These are phyloP conservation scores for Leccinum rimulosum DNA, from an alignment of 768 basidiomycete species.

Conservation along the genomic window DNA sequence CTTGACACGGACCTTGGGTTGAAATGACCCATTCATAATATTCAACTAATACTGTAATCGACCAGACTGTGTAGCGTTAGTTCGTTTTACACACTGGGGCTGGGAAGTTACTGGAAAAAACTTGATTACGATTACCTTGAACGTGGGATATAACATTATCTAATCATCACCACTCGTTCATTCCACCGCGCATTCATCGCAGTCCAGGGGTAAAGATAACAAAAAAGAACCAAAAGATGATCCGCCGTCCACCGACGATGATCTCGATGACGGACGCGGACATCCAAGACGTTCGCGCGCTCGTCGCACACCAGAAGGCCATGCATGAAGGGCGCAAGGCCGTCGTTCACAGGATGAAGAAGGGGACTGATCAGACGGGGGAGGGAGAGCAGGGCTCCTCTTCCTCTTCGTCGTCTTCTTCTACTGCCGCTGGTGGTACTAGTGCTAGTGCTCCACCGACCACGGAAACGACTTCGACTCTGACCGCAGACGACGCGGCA, in stretches of 20 bases:
- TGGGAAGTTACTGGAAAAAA: too few relatives aligned
- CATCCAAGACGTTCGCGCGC: conserved; percentile 73
- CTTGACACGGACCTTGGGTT: background rate
- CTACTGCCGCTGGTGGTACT: too few relatives aligned
- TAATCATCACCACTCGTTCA: background rate
- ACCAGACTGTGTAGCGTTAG: background rate
- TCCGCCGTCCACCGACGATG: conserved; percentile 72
- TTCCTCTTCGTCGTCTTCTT: too few relatives aligned
- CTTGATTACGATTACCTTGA: too few relatives aligned
- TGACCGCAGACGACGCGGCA: background rate
- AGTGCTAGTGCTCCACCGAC: background rate
- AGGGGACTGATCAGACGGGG: conserved; percentile 37
- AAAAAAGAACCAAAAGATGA: conserved; percentile 44
- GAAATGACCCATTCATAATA: background rate
- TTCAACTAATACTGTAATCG: background rate
- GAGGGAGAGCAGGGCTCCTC: background rate
- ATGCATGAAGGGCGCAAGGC: conserved; percentile 39
- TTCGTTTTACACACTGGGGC: background rate
- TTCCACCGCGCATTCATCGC: too few relatives aligned
- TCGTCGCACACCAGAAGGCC: conserved; percentile 49
- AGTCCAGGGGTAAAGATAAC: too few relatives aligned
- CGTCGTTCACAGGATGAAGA: conserved; percentile 42
- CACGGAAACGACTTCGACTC: background rate
- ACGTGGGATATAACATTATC: background rate
- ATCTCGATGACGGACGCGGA: conserved; percentile 75